A percentile compares a stretch with the other conserved stretches of the same genome.
Conservation (phyloP, 371 early-diverging fungal genomes). For the Choanephora cucurbitarum region DNA sequence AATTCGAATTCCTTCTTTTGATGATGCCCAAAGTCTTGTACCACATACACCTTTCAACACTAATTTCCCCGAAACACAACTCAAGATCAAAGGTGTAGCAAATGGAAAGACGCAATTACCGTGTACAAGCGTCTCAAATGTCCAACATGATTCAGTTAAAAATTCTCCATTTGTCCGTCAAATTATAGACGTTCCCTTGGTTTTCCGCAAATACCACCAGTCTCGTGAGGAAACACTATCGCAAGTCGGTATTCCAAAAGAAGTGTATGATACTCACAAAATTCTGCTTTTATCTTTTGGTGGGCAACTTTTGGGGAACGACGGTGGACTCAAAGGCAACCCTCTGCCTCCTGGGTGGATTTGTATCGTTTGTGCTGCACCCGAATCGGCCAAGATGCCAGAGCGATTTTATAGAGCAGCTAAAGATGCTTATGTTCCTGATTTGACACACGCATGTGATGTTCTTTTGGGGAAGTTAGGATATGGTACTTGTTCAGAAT, state of each 20-base stretch:
- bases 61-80: slow-evolving; percentile 17
- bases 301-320: slow-evolving; percentile 61
- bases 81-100: slow-evolving; percentile 36
- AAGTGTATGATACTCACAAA: slow-evolving; percentile 57
- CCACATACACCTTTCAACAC: slow-evolving; percentile 37
- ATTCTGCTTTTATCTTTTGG: slow-evolving; percentile 78
- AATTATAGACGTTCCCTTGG: slow-evolving; percentile 63
- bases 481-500: slow-evolving; percentile 83
- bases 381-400: slow-evolving; percentile 54
- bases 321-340: slow-evolving; percentile 49
- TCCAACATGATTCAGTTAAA: slow-evolving; percentile 17
- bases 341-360: slow-evolving; percentile 78
- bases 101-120: slow-evolving; percentile 48
- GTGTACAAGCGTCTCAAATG: slow-evolving; percentile 35
- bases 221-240: slow-evolving; percentile 57
- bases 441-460: slow-evolving; percentile 73
- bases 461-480: slow-evolving; percentile 80
- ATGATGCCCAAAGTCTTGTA: slow-evolving; percentile 38
- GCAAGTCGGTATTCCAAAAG: slow-evolving; percentile 60
- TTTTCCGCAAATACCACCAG: slow-evolving; percentile 55
- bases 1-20: slow-evolving; percentile 69
- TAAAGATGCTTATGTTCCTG: slow-evolving; percentile 73
- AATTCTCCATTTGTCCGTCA: slow-evolving; percentile 27
- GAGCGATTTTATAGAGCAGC: slow-evolving; percentile 60
- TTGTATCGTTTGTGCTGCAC: slow-evolving; percentile 71